These are phyloP conservation scores for Vanderwaltozyma yarrowii DNA, from an alignment of 805 yeast genomes.

Conservation along the genomic window DNA sequence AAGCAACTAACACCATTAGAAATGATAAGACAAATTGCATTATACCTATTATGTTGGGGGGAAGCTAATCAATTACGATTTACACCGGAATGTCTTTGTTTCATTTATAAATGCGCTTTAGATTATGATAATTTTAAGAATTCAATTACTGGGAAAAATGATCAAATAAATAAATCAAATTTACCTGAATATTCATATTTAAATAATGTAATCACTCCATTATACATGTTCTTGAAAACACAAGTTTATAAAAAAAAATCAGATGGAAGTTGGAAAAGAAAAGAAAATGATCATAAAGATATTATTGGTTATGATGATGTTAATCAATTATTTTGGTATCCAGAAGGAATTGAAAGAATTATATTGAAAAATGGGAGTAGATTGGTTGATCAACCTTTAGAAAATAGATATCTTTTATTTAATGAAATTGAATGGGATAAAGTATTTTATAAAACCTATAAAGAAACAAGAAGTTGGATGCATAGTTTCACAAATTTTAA, in stretches of 20 bases:
- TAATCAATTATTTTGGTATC: conserved; percentile 81
- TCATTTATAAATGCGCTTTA: conserved; percentile 77
- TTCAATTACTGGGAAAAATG: too few relatives aligned
- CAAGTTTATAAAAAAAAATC: conserved; percentile 45
- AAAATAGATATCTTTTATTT: conserved; percentile 46
- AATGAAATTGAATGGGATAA: conserved; percentile 53
- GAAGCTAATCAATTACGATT: conserved; percentile 80
- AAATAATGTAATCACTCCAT: conserved; percentile 64
- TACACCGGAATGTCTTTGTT: conserved; percentile 84
- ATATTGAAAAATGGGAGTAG: conserved; percentile 34
- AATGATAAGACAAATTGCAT: conserved; percentile 55
- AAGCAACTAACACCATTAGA: conserved; percentile 41
- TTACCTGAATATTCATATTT: conserved; percentile 41
- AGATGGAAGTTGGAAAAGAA: conserved; percentile 48
- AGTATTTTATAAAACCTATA: conserved; percentile 65
- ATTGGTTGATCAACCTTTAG: conserved; percentile 44
- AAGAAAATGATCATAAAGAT: conserved; percentile 60
- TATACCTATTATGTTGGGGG: conserved; percentile 78
- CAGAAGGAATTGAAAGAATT: conserved; percentile 54
- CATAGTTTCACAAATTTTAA: conserved; percentile 66
- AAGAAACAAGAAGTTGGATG: conserved; percentile 66
- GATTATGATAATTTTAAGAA: conserved; percentile 50
- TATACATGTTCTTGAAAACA: conserved; percentile 54
- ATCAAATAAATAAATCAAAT: conserved; percentile 9
- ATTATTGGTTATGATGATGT: conserved; percentile 84